Conservation (phyloP, 768 basidiomycete species). For the Kwoniella sp. region DNA sequence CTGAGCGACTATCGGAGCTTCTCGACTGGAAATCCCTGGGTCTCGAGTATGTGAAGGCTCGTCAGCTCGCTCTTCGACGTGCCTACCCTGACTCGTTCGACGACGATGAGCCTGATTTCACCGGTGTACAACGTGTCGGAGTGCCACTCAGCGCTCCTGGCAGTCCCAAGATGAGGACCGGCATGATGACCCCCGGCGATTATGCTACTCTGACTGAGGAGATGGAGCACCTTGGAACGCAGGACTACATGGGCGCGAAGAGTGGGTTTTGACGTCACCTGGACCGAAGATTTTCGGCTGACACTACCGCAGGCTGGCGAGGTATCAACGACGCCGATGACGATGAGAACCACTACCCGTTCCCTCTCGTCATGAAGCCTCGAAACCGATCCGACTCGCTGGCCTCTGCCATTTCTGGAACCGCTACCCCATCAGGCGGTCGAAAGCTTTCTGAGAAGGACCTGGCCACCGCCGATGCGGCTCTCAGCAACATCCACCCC, state of each 20-base stretch:
- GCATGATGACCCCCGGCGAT: constrained; percentile 70
- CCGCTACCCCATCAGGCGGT: constrained; percentile 77
- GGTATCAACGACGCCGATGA: constrained; percentile 64
- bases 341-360: constrained; percentile 55
- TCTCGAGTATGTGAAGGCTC: constrained; percentile 91
- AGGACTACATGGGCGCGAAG: constrained; percentile 51
- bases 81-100: constrained; percentile 94
- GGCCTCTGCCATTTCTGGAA: constrained; percentile 67
- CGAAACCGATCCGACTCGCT: constrained; percentile 49
- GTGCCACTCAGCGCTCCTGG: constrained; percentile 74
- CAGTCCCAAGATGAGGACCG: constrained; percentile 74
- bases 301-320: constrained; percentile 49
- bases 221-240: constrained; percentile 81
- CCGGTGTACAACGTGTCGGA: constrained; percentile 61
- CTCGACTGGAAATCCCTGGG: constrained; percentile 95
- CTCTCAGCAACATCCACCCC: constrained; percentile 54
- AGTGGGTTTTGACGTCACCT: constrained; percentile 62
- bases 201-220: constrained; percentile 52
- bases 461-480: constrained; percentile 78
- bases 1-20: constrained; percentile 85
- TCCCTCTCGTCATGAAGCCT: constrained; percentile 51
- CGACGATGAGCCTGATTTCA: constrained; percentile 56
- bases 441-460: constrained; percentile 83
- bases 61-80: constrained; percentile 82
- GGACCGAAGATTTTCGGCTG: background rate